phyloP scores from a whole-genome alignment of 139 green algal species.

The Tetraselmis chui region DNA sequence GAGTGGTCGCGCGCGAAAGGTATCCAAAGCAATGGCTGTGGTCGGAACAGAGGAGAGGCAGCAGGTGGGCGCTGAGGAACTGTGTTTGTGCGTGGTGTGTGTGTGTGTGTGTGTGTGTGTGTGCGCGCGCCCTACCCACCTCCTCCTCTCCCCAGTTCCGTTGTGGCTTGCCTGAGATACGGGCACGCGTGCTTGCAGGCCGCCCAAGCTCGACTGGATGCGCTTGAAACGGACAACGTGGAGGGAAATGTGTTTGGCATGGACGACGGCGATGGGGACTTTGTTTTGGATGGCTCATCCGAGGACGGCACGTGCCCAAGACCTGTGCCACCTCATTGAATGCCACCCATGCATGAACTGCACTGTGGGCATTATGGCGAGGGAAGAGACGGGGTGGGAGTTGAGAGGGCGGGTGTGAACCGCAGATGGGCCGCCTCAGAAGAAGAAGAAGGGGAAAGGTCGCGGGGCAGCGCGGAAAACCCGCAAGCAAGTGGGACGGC shows the following conservation, averaged over 20 bases:
- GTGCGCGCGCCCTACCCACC: background rate
- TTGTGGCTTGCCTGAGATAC: background rate
- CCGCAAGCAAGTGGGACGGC: constrained; percentile 32
- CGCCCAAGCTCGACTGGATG: constrained; percentile 52
- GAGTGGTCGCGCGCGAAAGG: constrained; percentile 34
- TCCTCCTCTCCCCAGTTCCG: background rate
- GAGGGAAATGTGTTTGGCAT: constrained; percentile 3
- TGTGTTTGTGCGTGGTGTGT: background rate
- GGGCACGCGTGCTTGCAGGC: constrained; percentile 25
- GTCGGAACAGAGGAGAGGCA: constrained; percentile 47
- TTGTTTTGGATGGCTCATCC: constrained; percentile 32
- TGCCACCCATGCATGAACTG: no score
- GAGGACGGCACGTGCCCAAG: constrained; percentile 24
- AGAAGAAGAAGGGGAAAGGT: constrained; percentile 33
- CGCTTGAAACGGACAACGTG: constrained; percentile 63
- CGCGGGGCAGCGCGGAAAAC: constrained; percentile 41
- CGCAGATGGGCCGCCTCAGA: background rate
- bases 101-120: background rate
- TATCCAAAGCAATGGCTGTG: constrained; percentile 61
- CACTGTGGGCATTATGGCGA: no score
- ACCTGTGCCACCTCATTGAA: background rate
- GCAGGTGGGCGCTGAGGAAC: constrained; percentile 30
- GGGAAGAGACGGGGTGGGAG: background rate
- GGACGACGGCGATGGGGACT: constrained; percentile 40
- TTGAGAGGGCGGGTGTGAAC: background rate